Base-by-base conservation (phyloP, 805 yeast species). In the Candida incommunis region DNA sequence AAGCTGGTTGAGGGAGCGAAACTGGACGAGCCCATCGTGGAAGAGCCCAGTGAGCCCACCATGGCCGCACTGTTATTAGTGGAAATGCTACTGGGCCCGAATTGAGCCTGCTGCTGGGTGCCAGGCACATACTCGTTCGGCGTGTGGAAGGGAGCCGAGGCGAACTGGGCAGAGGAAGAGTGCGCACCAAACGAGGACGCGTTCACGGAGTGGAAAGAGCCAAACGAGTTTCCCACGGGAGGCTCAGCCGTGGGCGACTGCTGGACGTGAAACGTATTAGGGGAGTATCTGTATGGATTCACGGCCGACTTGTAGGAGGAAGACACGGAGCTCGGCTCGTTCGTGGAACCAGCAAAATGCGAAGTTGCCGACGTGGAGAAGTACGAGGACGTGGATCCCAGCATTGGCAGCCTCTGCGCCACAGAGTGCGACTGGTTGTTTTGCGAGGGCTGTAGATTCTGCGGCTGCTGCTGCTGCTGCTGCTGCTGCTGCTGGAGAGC, bases 321-420 rank as follows among this genome's bases (percentile, higher is more conserved):
- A 13, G 55, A 48, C 7, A 55, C 56, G 22, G 54, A 48, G 25
- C 55, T 47, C 22, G 62, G 62, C 45, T 54, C 59, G 43, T 52
- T 56, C 7, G 59, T 51, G 43, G 51, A 48, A 4, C 58, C 56
- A 16, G 54, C 54, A 23, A 42, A 48, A 24, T 50, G 46, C n/a
- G 61, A 54, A 11, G 52, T 43, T 4, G 60, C 48, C 22, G 58
- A 47, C 20, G 58, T 52, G 29, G 57, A 53, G 47, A 56, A 55
- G 35, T 47, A 54, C 21, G 57, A 44, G 22, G 59, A 51, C 16
- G 54, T 53, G 15, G 49, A 50, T 27, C 45, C 40, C 23, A 47
- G 31, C 42, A 46, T 42, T 26, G 46, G 42, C 45, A 43, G 3
- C 37, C 46, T 20, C 50, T 47, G 25, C 25, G 46, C 20, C 34